Percentiles rank a stretch among this genome's conserved stretches.
phyloP scores from a whole-genome alignment of 495 filamentous ascomycete species.

The Diplogelasinospora grovesii region DNA sequence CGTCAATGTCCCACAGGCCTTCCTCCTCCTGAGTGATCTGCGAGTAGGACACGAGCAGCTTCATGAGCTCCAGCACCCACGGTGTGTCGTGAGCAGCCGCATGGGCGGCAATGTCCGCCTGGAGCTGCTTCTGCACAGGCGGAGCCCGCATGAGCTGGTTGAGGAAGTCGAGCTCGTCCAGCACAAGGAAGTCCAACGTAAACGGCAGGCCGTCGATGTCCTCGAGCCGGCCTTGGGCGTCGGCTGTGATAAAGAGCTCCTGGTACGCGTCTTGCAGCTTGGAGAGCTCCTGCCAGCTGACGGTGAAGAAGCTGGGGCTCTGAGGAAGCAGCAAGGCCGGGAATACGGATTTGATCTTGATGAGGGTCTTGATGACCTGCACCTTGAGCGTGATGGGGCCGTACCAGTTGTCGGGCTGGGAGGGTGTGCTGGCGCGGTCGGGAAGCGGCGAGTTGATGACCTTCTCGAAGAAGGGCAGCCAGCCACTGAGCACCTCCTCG shows the following conservation, averaged over 20 bases:
- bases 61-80: slow-evolving; percentile 79
- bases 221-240: slow-evolving; percentile 79
- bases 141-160: slow-evolving; percentile 77
- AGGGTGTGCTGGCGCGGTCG: slow-evolving; percentile 30
- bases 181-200: slow-evolving; percentile 84
- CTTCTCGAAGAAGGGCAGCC: slow-evolving; percentile 80
- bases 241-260: slow-evolving; percentile 74
- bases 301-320: slow-evolving; percentile 70
- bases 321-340: slow-evolving; percentile 71
- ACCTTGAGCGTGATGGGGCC: slow-evolving; percentile 80
- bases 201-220: slow-evolving; percentile 90
- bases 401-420: slow-evolving; percentile 52
- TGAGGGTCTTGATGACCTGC: slow-evolving; percentile 85
- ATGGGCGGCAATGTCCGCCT: slow-evolving; percentile 57
- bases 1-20: slow-evolving; percentile 91
- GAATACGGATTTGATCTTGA: slow-evolving; percentile 84
- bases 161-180: slow-evolving; percentile 91
- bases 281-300: slow-evolving; percentile 79
- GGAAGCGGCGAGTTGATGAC: slow-evolving; percentile 67
- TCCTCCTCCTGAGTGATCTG: slow-evolving; percentile 91
- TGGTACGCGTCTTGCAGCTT: slow-evolving; percentile 64
- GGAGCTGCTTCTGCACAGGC: slow-evolving; percentile 77
- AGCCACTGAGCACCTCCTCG: slow-evolving; percentile 70
- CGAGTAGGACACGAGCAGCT: slow-evolving; percentile 74
- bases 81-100: slow-evolving; percentile 50